Evolutionary conservation across 2,329 filamentous ascomycete species (phyloP).

Genomic region (Microsporum audouinii): DNA sequence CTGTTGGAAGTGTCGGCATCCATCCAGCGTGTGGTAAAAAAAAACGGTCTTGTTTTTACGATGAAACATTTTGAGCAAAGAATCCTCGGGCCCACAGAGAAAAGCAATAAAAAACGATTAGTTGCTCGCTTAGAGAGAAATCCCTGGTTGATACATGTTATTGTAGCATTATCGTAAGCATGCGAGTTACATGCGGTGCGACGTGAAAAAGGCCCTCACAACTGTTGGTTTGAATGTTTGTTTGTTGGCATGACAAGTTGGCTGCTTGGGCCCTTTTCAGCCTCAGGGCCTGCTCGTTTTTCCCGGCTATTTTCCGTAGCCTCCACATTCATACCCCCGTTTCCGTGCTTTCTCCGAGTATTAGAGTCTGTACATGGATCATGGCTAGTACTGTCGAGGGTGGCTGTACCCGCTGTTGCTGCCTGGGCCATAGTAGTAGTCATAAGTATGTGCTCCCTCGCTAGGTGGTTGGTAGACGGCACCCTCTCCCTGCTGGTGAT

Average conservation of each 20-base stretch:
- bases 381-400: neutral
- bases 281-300: neutral
- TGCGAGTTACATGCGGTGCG: no score
- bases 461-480: conserved; percentile 15
- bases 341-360: neutral
- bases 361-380: neutral
- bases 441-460: conserved; percentile 15
- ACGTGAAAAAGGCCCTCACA: no score
- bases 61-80: neutral
- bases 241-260: neutral
- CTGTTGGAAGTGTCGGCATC: no score
- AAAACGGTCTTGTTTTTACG: neutral
- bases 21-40: neutral
- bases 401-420: conserved; percentile 1
- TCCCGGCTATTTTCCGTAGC: neutral
- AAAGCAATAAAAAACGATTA: neutral
- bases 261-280: neutral
- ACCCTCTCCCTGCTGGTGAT: conserved; percentile 9
- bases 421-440: conserved; percentile 13
- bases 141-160: no score
- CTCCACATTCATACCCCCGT: neutral
- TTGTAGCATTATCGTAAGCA: no score
- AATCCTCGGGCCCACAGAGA: neutral
- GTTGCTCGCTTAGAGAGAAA: neutral
- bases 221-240: neutral